Evolutionary conservation across 768 basidiomycete species (phyloP).

Genomic region (Lentinus brumalis): DNA sequence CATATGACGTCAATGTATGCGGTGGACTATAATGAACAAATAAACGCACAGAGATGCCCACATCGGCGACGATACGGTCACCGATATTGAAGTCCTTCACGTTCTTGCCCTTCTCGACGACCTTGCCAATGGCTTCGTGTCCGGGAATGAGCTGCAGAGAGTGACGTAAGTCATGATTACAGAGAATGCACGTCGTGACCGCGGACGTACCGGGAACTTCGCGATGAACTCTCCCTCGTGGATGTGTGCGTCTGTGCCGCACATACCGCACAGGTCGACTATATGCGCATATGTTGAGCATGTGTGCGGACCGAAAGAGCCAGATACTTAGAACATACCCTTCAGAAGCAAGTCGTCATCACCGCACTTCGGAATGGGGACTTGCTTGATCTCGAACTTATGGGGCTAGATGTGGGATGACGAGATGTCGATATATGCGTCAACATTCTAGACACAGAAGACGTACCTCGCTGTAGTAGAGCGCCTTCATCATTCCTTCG

Average conservation of each 20-base stretch:
- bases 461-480: slow-evolving; percentile 69
- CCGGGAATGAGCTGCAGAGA: slow-evolving; percentile 63
- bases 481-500: slow-evolving; percentile 70
- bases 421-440: not conserved
- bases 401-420: slow-evolving; percentile 49
- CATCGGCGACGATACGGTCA: slow-evolving; percentile 86
- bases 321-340: slow-evolving; percentile 39
- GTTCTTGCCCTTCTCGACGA: slow-evolving; percentile 78
- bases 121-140: slow-evolving; percentile 72
- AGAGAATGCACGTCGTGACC: not conserved
- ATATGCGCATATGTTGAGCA: not conserved
- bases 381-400: slow-evolving; percentile 66
- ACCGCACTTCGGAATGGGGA: slow-evolving; percentile 65
- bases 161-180: not conserved
- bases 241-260: slow-evolving; percentile 70
- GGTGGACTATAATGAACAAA: not conserved
- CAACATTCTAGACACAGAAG: not conserved
- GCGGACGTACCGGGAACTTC: slow-evolving; percentile 58
- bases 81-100: slow-evolving; percentile 78
- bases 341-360: slow-evolving; percentile 79
- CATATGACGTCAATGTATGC: slow-evolving; percentile 1
- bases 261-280: slow-evolving; percentile 44
- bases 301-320: not conserved
- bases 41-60: slow-evolving; percentile 62
- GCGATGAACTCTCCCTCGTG: slow-evolving; percentile 69